Evolutionary conservation across 371 early-diverging fungal species (phyloP).

Genomic region (Syncephalastrum racemosum): DNA sequence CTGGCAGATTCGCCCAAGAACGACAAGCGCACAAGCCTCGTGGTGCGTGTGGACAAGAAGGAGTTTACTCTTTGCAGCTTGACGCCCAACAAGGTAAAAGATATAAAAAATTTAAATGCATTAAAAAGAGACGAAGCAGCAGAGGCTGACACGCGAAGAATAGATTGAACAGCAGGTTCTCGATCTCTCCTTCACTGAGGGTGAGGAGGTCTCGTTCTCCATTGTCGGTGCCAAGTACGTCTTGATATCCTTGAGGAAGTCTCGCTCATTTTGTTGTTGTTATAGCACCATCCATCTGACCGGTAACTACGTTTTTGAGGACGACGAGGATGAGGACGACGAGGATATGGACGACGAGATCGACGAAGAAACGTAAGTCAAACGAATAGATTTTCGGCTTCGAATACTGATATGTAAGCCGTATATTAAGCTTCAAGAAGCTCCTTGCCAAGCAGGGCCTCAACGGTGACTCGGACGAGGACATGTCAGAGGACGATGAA

Average conservation of each 20-base stretch:
- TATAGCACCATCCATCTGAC: constrained; percentile 1
- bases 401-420: too few relatives aligned
- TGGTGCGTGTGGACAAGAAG: constrained; percentile 68
- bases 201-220: constrained; percentile 75
- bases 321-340: constrained; percentile 23
- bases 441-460: too few relatives aligned
- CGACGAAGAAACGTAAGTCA: constrained; percentile 30
- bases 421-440: too few relatives aligned
- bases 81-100: constrained; percentile 43
- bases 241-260: neutral
- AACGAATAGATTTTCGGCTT: constrained; percentile 3
- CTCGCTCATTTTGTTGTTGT: neutral
- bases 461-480: constrained; percentile 32
- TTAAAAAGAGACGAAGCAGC: neutral
- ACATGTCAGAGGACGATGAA: constrained; percentile 44
- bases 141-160: neutral
- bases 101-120: neutral
- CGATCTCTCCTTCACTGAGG: constrained; percentile 74
- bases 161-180: constrained; percentile 56
- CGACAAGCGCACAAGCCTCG: constrained; percentile 61
- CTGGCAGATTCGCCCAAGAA: constrained; percentile 58
- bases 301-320: constrained; percentile 9
- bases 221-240: constrained; percentile 54
- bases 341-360: constrained; percentile 32
- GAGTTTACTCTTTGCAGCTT: constrained; percentile 79